phyloP scores from a whole-genome alignment of 2,329 filamentous ascomycete species.

The Ophiosphaerella korrae region DNA sequence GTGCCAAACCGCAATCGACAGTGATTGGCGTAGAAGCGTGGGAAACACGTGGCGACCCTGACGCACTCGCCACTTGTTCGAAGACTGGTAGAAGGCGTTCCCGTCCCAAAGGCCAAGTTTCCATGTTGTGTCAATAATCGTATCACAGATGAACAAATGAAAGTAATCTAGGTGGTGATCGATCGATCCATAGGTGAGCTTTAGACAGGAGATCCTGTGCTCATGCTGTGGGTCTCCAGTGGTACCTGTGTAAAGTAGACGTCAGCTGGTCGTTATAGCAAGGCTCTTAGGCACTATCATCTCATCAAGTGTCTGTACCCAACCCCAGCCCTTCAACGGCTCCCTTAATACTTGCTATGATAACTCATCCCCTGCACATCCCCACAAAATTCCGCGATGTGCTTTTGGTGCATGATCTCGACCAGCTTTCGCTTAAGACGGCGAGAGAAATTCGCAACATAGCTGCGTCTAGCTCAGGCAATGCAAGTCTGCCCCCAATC shows the following conservation, averaged over 20 bases:
- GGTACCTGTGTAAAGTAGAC: neutral
- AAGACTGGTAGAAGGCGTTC: neutral
- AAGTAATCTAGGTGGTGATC: neutral
- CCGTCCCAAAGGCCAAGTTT: neutral
- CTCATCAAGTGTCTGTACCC: conserved; percentile 2
- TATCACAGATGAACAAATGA: neutral
- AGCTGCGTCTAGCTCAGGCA: conserved; percentile 9
- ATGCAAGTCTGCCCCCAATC: conserved; percentile 11
- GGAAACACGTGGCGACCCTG: conserved; percentile 14
- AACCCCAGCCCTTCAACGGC: neutral
- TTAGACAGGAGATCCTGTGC: conserved; percentile 1
- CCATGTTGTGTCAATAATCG: no score
- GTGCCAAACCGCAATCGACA: neutral
- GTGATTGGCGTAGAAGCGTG: conserved; percentile 2
- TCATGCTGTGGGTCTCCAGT: conserved; percentile 1
- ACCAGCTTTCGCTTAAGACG: conserved; percentile 10
- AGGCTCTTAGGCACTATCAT: neutral
- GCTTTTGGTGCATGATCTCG: conserved; percentile 23
- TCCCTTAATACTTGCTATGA: neutral
- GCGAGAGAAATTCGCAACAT: conserved; percentile 12
- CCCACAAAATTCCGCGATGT: conserved; percentile 18
- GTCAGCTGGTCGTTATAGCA: conserved; percentile 5
- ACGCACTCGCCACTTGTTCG: conserved; percentile 2
- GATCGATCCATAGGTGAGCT: neutral
- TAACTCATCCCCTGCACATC: conserved; percentile 10